These are phyloP conservation scores for Fusarium stilboides DNA, from an alignment of 2,329 filamentous ascomycete species.

Conservation along the genomic window DNA sequence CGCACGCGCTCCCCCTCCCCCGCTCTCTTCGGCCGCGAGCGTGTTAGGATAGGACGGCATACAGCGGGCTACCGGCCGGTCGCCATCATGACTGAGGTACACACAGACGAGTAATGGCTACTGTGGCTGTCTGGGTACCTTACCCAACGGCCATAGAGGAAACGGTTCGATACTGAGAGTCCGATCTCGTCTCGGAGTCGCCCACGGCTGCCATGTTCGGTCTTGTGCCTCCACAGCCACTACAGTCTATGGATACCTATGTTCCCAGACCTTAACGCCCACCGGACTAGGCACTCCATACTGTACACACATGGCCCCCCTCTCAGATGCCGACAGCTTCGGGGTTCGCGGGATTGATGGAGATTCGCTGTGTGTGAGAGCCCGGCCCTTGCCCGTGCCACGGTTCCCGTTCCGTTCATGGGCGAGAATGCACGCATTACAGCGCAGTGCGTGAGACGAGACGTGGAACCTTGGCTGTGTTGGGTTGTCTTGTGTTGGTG, in stretches of 20 bases:
- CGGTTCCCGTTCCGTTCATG: constrained; percentile 41
- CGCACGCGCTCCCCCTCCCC: constrained; percentile 36
- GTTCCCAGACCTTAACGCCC: constrained; percentile 25
- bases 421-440: constrained; percentile 18
- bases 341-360: constrained; percentile 50
- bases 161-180: constrained; percentile 14
- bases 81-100: constrained; percentile 16
- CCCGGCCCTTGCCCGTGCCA: constrained; percentile 30
- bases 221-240: constrained; percentile 10
- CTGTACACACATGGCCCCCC: constrained; percentile 19
- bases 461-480: constrained; percentile 44
- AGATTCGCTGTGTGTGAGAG: constrained; percentile 44
- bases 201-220: constrained; percentile 11
- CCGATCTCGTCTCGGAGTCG: constrained; percentile 13
- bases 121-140: constrained; percentile 14
- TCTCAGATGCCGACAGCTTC: constrained; percentile 46
- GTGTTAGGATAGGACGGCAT: constrained; percentile 30
- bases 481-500: constrained; percentile 12
- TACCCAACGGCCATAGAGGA: constrained; percentile 7
- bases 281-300: constrained; percentile 18
- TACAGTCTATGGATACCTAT: constrained; percentile 20
- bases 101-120: constrained; percentile 1
- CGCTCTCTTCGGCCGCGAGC: constrained; percentile 26
- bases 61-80: constrained; percentile 34
- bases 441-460: constrained; percentile 43